Evolutionary conservation across 1,139 yeast species (phyloP), one percentile per base, ranked within the genome.

Genomic region (Yarrowia galli): DNA sequence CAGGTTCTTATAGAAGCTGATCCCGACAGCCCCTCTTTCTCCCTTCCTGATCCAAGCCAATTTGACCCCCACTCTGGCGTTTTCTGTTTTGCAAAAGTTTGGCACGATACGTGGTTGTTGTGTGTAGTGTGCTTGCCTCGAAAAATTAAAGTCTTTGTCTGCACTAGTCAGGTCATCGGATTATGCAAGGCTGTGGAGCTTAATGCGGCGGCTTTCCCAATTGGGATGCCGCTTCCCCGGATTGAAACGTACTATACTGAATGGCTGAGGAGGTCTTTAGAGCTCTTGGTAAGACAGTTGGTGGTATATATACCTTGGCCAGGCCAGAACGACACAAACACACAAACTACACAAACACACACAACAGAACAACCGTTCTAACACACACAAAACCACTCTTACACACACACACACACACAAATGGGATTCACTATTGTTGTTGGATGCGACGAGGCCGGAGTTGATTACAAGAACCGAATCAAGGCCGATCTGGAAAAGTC

Each of bases 391-490:
- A 23, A 35, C 16, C 45, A 25, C 28, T 25, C 10, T 10, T 23
- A 43, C 36, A 20, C 20, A 35, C 42, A 35, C 28, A 51, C 58
- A 32, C 23, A 20, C 42, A 51, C 40, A 22, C 13, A 25, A 43
- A 69, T 67, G 68, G 64, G 67, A 60, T 67, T 63, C 46, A 64
- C 75, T 69, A 71, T 82, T 28, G 79, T 80, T 15, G 73, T 82
- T 58, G 85, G 83, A 9, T 73, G 81, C 70, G 85, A 82, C 72
- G 80, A 80, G 69, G 85, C 85, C 16, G 85, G 85, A 23, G 80
- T 74, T 65, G 82, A 79, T 67, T 82, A 82, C 74, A 82, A 82
- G 71, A 79, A 79, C 67, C 75, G 75, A 40, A 74, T 82, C 70
- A 76, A 78, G 68, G 73, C 76, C 67, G 83, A 80, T 68, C 75